Evolutionary conservation across 2,329 filamentous ascomycete species (phyloP).

Genomic region (Acrocalymma vagum): DNA sequence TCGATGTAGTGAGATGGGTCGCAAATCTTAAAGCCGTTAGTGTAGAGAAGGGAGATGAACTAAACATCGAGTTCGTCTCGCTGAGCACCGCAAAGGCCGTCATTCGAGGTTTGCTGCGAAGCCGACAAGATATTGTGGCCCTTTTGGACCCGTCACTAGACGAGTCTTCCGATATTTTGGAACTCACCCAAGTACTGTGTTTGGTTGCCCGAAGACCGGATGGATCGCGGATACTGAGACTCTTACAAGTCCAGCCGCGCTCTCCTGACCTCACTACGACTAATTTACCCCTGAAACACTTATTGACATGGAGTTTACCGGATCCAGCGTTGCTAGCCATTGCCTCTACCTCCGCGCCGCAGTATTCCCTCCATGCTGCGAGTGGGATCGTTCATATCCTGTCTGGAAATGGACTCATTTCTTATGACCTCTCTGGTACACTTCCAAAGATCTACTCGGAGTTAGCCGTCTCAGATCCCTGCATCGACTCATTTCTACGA

Average conservation of each 20-base stretch:
- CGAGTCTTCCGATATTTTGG: constrained; percentile 36
- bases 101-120: constrained; percentile 53
- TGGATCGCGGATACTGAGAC: constrained; percentile 25
- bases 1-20: constrained; percentile 43
- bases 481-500: constrained; percentile 69
- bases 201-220: constrained; percentile 33
- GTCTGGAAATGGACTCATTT: constrained; percentile 60
- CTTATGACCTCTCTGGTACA: constrained; percentile 70
- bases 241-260: constrained; percentile 41
- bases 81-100: constrained; percentile 50
- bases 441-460: constrained; percentile 66
- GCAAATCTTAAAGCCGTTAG: constrained; percentile 26
- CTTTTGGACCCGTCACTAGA: constrained; percentile 41
- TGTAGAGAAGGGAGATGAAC: constrained; percentile 19
- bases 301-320: constrained; percentile 41
- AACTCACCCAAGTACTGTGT: constrained; percentile 47
- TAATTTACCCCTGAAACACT: constrained; percentile 40
- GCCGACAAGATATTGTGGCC: constrained; percentile 54
- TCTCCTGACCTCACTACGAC: constrained; percentile 37
- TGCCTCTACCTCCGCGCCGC: constrained; percentile 12
- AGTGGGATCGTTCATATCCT: constrained; percentile 72
- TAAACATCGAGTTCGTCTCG: constrained; percentile 43
- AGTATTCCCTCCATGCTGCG: constrained; percentile 68
- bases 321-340: constrained; percentile 17
- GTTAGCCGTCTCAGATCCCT: constrained; percentile 60